Base-by-base conservation (phyloP, 495 filamentous ascomycete genomes). In the Penicillium ochrochloron region DNA sequence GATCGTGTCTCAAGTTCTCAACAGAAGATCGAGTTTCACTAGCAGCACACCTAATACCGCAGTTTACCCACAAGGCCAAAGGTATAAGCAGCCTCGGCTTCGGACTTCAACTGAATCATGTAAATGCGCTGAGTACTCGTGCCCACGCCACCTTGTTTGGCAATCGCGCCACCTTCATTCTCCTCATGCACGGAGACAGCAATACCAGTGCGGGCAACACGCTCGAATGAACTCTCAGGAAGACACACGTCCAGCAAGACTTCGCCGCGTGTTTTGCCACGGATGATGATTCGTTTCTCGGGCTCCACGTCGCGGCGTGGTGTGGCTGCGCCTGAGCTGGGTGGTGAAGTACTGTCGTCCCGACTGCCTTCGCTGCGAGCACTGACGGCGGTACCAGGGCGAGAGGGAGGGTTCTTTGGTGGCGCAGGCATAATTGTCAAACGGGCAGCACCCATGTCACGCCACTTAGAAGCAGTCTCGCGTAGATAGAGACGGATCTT, bases 111-210 rank as follows among this genome's bases (percentile, higher is more conserved):
- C 76, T 95, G 92, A 62, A 97, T 88, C 83, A 94, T 92, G 83
- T 90, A 97, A 53, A 93, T 89, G 57, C 82, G 87, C 37, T 88
- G 89, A 63, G 84, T 85, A 11, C 89, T 90, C 5, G 82, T 84
- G 19, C 72, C 79, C 1, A 96, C 87, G 27, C 90, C 91, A 5
- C 95, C 95, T 41, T 83, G 82, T 56, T 87, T 82, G 1, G 87
- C 86, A 33, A 87, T 86, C 1, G 83, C 78, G 12, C 91, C 92
- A 27, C 90, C 91, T 25, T 88, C 81, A 44, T 88, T 82, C 70
- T 95, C 91, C 70, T 94, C 90, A 85, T 93, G 92, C 12, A 98
- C 89, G 60, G 88, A 93, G 54, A 96, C 83, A 15, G 93, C 91
- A 69, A 99, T 92, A 9, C 95, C 95, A 46, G 88, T 90, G 54